Evolutionary conservation across 495 filamentous ascomycete genomes (phyloP).

Genomic region (Chaetomium fimeti): DNA sequence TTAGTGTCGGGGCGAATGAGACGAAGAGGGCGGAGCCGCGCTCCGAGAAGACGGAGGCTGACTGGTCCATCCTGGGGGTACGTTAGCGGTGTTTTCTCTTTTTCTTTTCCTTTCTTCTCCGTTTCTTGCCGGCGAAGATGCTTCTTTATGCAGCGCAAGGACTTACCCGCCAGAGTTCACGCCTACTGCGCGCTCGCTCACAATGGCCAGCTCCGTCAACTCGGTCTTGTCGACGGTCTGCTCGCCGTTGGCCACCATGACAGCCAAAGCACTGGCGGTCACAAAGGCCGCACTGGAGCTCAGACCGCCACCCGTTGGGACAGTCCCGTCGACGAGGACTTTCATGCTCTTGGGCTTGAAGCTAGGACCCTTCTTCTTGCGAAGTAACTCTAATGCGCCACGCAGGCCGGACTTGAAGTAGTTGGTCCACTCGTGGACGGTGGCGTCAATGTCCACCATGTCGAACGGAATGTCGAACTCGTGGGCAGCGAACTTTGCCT

Average conservation of each 20-base stretch:
- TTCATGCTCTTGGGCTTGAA: conserved; percentile 77
- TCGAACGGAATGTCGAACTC: conserved; percentile 70
- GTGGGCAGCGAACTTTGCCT: conserved; percentile 69
- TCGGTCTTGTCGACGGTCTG: conserved; percentile 79
- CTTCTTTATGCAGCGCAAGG: background rate
- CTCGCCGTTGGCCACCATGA: conserved; percentile 83
- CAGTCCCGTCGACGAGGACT: conserved; percentile 84
- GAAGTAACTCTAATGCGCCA: conserved; percentile 76
- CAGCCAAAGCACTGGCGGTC: conserved; percentile 83
- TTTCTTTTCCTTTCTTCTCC: too few relatives aligned
- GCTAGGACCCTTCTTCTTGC: conserved; percentile 58
- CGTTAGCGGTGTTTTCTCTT: conserved; percentile 6
- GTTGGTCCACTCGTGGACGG: conserved; percentile 90
- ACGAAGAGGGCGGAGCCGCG: conserved; percentile 86
- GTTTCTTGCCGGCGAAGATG: too few relatives aligned
- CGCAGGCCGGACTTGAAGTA: conserved; percentile 93
- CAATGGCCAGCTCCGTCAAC: conserved; percentile 84
- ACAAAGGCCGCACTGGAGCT: conserved; percentile 94
- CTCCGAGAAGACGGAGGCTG: conserved; percentile 90
- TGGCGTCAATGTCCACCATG: conserved; percentile 75
- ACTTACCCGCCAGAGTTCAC: conserved; percentile 92
- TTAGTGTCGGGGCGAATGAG: conserved; percentile 79
- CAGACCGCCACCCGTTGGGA: conserved; percentile 86
- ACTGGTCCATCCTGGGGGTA: conserved; percentile 81
- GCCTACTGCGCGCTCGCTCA: conserved; percentile 89